phyloP scores from a whole-genome alignment of 1,139 yeast genomes.

The Candida glucosophila region DNA sequence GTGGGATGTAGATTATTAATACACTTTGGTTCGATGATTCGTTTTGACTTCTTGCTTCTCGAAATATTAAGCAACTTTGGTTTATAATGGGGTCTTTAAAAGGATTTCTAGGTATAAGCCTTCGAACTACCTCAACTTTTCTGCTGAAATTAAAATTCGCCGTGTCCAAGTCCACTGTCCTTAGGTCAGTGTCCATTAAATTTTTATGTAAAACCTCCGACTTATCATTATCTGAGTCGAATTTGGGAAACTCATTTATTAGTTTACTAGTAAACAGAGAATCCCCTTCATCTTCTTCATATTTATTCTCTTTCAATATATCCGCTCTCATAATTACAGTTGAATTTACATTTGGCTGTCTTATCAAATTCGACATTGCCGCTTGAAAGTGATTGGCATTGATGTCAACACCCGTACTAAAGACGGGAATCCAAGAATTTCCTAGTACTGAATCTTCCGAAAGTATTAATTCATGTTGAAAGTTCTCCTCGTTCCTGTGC shows the following conservation, averaged over 20 bases:
- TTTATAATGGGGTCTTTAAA: conserved; percentile 73
- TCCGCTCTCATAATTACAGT: conserved; percentile 88
- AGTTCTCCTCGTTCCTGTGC: conserved; percentile 4
- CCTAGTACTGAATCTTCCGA: conserved; percentile 45
- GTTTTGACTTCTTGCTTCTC: conserved; percentile 7
- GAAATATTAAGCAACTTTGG: conserved; percentile 65
- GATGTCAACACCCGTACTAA: conserved; percentile 36
- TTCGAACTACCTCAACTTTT: conserved; percentile 53
- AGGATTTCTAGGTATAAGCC: conserved; percentile 86
- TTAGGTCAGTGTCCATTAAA: conserved; percentile 47
- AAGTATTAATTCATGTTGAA: conserved; percentile 5
- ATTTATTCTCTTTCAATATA: conserved; percentile 50
- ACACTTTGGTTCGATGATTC: conserved; percentile 26
- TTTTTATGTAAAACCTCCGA: conserved; percentile 37
- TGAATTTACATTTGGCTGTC: conserved; percentile 86
- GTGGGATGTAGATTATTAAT: conserved; percentile 70
- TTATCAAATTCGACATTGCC: conserved; percentile 75
- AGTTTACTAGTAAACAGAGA: conserved; percentile 24
- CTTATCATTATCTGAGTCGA: conserved; percentile 19
- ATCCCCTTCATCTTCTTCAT: conserved; percentile 28
- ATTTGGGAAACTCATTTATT: conserved; percentile 24
- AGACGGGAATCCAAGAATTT: conserved; percentile 55
- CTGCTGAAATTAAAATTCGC: conserved; percentile 24
- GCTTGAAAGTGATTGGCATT: conserved; percentile 49
- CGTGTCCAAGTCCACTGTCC: conserved; percentile 32